Evolutionary conservation across 306 rosid genomes (phyloP), one percentile per base, ranked within the genome.

Genomic region (Aeschynomene evenia): DNA sequence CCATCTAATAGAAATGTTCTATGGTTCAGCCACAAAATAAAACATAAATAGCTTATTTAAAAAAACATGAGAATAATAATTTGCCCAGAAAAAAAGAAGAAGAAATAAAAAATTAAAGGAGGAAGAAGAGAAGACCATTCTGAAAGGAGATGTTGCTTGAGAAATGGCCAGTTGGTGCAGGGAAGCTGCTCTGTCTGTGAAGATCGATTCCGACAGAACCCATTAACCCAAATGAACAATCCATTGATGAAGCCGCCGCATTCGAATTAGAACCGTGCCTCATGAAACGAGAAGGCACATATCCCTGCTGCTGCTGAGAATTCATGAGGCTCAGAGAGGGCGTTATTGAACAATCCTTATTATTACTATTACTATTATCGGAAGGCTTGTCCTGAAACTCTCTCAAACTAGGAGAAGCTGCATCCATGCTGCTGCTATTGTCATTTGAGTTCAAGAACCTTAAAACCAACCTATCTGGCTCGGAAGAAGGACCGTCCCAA

Each of bases 241-340:
- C 78, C 73, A 88, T 50, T 3, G 70, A 12, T 12, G 88, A 72
- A 56, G 77, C 63, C 5, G 77, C 63, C 5, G 4, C 31, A 28
- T 28, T 28, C 5, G 57, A 39, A 36, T 45, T 10, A 29, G 84
- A 76, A 66, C 50, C 65, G 28, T 77, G 87, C 57, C 89, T 82
- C 21, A 87, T 87, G 69, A 82, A 88, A 39, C 84, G 81, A 59
- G 95, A 86, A 18, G 97, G 97, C 4, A 81, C n/a, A 72, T 46
- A 84, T 10, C 83, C 74, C 43, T 74, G 77, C 31, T 72, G n/a
- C n/a, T 80, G 0, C n/a, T n/a, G n/a, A n/a, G 86, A 70, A 49
- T 46, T 83, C 83, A 68, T 71, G 4, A 75, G 78, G 48, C 52
- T 77, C 58, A 55, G 14, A 5, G 63, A 34, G 6, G 77, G 46